Percentiles rank a stretch among this genome's conserved stretches.
phyloP scores from a whole-genome alignment of 2,329 filamentous ascomycete genomes.

The Penicillium vulpinum region DNA sequence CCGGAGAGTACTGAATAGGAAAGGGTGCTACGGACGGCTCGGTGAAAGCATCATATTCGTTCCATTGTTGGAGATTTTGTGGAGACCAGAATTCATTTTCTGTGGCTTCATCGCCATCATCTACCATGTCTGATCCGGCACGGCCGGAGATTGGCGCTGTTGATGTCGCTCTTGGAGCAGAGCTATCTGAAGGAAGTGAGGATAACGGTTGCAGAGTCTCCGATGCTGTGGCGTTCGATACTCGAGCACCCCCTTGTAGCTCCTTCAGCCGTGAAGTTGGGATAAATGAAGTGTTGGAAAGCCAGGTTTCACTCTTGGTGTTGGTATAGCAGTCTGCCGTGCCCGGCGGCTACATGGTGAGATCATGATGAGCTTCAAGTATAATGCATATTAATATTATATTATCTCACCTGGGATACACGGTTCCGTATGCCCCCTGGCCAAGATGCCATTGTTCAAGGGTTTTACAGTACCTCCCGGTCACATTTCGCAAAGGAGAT shows the following conservation, averaged over 20 bases:
- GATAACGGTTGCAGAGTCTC: not conserved
- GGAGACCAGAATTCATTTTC: not conserved
- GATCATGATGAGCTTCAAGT: not conserved
- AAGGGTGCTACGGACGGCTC: not conserved
- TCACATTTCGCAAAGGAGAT: not conserved
- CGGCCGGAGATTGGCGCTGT: not conserved
- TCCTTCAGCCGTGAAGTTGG: not conserved
- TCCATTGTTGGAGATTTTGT: not conserved
- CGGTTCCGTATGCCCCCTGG: not conserved
- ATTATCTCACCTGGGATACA: slow-evolving; percentile 2
- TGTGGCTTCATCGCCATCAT: not conserved
- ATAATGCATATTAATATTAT: not conserved
- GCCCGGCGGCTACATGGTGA: not conserved
- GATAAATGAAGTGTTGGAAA: not conserved
- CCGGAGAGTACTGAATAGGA: not conserved
- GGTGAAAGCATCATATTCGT: not conserved
- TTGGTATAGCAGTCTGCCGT: not conserved
- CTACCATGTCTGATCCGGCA: not conserved
- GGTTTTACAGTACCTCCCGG: not conserved
- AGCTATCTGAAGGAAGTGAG: not conserved
- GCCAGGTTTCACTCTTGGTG: not conserved
- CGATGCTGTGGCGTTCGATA: not conserved
- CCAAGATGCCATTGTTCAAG: slow-evolving; percentile 1
- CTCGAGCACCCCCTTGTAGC: not conserved
- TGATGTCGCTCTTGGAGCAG: not conserved